Conservation (phyloP, 2,329 filamentous ascomycete genomes). For the Arachnopeziza araneosa region DNA sequence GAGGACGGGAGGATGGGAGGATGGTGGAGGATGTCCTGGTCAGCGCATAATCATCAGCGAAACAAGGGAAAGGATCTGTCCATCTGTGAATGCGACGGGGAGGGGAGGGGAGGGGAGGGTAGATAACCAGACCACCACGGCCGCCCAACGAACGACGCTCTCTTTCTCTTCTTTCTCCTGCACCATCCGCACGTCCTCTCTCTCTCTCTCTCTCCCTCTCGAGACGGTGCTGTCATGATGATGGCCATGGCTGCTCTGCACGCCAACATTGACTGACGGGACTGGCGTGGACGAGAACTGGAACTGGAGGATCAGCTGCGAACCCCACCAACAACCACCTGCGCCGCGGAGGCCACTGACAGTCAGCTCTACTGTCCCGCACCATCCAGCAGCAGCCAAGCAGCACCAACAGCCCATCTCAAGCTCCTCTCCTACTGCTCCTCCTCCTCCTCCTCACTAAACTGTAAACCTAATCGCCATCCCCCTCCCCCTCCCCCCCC, state of each 20-base stretch:
- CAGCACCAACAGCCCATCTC: no score
- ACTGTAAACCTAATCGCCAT: not conserved
- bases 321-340: conserved; percentile 2
- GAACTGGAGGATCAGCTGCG: not conserved
- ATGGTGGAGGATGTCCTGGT: not conserved
- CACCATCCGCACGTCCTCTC: no score
- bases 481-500: not conserved
- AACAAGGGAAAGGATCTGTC: not conserved
- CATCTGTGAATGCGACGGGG: no score
- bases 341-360: not conserved
- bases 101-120: no score
- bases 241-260: no score
- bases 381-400: conserved; percentile 1
- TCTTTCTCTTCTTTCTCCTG: no score
- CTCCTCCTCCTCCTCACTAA: not conserved
- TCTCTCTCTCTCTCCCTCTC: no score
- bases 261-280: no score
- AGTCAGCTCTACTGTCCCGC: not conserved
- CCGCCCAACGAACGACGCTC: no score
- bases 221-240: no score
- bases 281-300: no score
- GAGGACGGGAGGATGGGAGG: not conserved
- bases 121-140: no score
- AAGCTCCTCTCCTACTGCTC: not conserved
- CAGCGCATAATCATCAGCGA: not conserved